Conservation (phyloP, 2,329 filamentous ascomycete species). For the Fusarium sp. region DNA sequence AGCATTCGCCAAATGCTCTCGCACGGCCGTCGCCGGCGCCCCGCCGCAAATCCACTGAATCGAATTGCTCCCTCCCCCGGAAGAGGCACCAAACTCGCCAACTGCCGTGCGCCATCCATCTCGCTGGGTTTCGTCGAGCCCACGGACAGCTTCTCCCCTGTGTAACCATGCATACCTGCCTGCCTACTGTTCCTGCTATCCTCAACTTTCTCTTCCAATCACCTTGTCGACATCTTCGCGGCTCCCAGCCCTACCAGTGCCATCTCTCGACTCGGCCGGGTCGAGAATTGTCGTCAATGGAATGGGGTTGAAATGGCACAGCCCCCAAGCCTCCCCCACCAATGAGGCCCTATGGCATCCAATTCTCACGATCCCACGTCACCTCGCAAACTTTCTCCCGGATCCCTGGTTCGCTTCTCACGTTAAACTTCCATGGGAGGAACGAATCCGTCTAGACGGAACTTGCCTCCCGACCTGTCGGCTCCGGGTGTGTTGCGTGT, state of each 20-base stretch:
- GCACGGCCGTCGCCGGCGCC: slow-evolving; percentile 13
- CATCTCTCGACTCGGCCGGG: not conserved
- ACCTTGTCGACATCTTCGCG: not conserved
- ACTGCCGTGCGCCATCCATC: slow-evolving; percentile 25
- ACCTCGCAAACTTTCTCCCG: not conserved
- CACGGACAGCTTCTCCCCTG: not conserved
- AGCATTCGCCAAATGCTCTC: slow-evolving; percentile 10
- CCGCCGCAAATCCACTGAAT: slow-evolving; percentile 6
- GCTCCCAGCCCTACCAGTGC: slow-evolving; percentile 1
- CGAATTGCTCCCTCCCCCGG: slow-evolving; percentile 9
- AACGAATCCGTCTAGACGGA: not conserved
- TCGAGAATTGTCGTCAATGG: slow-evolving; percentile 22
- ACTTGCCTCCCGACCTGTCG: not conserved
- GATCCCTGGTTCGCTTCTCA: not conserved
- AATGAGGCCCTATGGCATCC: not conserved
- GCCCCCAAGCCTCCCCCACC: not conserved
- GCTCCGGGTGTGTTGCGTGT: not conserved
- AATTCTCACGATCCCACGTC: not conserved
- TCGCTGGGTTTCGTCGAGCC: not conserved
- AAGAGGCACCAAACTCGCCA: slow-evolving; percentile 22
- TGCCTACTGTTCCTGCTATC: not conserved
- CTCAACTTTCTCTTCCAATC: not conserved
- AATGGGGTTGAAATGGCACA: slow-evolving; percentile 9
- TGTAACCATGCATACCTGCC: not conserved
- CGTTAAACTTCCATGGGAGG: not conserved